Evolutionary conservation across 305 asterid species (phyloP).

Genomic region (Lippia alba): DNA sequence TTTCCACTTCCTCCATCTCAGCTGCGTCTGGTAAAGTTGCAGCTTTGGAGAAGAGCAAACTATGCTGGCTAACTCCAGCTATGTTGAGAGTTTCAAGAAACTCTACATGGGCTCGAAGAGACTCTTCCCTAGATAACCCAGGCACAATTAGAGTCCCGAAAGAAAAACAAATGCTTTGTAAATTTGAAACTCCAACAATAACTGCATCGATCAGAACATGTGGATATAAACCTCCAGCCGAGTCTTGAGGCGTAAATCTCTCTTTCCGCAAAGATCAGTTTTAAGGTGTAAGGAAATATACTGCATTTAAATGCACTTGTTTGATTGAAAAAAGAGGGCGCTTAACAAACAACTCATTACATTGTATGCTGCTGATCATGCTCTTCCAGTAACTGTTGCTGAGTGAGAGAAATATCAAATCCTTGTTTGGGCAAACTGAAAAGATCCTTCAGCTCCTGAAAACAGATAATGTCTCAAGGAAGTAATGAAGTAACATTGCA

Average conservation of each 20-base stretch:
- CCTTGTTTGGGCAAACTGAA: constrained; percentile 83
- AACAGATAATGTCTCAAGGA: constrained; percentile 26
- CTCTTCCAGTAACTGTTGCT: constrained; percentile 86
- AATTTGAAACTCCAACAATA: constrained; percentile 17
- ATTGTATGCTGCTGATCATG: constrained; percentile 80
- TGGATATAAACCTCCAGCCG: constrained; percentile 1
- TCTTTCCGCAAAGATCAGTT: no score
- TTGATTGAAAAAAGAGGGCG: neutral
- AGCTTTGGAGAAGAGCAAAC: constrained; percentile 87
- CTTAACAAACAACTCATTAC: constrained; percentile 45
- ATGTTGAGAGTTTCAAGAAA: constrained; percentile 83
- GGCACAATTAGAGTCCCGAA: constrained; percentile 24
- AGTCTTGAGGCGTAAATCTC: neutral
- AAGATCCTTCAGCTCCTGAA: constrained; percentile 87
- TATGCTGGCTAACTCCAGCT: constrained; percentile 95
- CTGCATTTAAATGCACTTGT: constrained; percentile 2
- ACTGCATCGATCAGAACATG: constrained; percentile 3
- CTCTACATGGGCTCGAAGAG: constrained; percentile 63
- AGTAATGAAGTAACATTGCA: constrained; percentile 20
- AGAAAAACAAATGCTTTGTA: constrained; percentile 6
- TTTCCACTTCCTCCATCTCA: constrained; percentile 53
- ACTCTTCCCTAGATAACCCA: constrained; percentile 65
- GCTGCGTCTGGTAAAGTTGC: constrained; percentile 61
- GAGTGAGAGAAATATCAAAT: constrained; percentile 86
- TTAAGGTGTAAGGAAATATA: neutral